A percentile compares a stretch with the other conserved stretches of the same genome.
phyloP scores from a whole-genome alignment of 2,329 filamentous ascomycete species.

The Colletotrichum noveboracense region DNA sequence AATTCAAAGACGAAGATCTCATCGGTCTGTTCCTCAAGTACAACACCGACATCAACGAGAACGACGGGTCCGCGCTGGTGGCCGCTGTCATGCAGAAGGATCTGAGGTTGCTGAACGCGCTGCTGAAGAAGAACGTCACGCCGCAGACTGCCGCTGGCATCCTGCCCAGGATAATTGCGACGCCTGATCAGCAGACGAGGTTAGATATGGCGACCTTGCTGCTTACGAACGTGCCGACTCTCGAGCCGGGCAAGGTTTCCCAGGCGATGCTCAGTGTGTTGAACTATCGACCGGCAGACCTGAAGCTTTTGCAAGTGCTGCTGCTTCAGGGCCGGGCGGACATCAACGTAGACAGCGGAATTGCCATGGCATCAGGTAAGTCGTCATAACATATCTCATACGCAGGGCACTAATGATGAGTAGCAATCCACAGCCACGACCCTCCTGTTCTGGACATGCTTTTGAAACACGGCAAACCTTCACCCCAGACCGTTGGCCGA shows the following conservation, averaged over 20 bases:
- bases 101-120: constrained; percentile 44
- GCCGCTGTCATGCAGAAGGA: constrained; percentile 56
- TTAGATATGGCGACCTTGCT: constrained; percentile 53
- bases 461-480: constrained; percentile 50
- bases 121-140: constrained; percentile 51
- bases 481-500: constrained; percentile 44
- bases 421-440: constrained; percentile 48
- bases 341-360: constrained; percentile 53
- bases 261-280: constrained; percentile 47
- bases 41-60: constrained; percentile 60
- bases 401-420: not conserved
- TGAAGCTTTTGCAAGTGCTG: constrained; percentile 52
- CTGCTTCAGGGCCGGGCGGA: constrained; percentile 58
- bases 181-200: constrained; percentile 45
- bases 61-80: constrained; percentile 53
- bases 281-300: constrained; percentile 51
- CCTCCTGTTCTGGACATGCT: constrained; percentile 53
- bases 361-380: constrained; percentile 43
- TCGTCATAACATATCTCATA: not conserved
- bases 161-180: constrained; percentile 52
- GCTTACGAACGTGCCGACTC: constrained; percentile 48
- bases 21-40: constrained; percentile 57
- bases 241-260: constrained; percentile 46
- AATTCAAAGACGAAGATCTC: constrained; percentile 53
- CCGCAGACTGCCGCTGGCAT: constrained; percentile 53